Evolutionary conservation across 2,329 filamentous ascomycete species (phyloP).

Genomic region (Cadophora sp.): DNA sequence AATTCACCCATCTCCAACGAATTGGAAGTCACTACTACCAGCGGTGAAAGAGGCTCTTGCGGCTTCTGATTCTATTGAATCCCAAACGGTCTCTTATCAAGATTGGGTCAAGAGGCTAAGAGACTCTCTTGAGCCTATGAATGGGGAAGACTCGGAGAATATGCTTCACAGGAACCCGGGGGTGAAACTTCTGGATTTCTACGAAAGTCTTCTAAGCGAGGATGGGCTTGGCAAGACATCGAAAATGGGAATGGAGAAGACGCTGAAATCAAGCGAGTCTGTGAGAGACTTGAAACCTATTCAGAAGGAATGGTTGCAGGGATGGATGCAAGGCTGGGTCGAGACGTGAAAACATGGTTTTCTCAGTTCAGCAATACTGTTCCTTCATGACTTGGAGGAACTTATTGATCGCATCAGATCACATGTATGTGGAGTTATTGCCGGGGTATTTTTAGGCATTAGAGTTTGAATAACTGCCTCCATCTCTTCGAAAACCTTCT

Average conservation of each 20-base stretch:
- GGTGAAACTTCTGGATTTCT: slow-evolving; percentile 26
- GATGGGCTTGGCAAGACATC: slow-evolving; percentile 1
- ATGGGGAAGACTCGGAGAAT: not conserved
- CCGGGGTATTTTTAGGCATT: no score
- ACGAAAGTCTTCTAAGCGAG: slow-evolving; percentile 11
- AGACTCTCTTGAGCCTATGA: not conserved
- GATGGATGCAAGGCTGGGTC: slow-evolving; percentile 10
- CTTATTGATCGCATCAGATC: no score
- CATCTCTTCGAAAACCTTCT: no score
- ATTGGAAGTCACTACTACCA: not conserved
- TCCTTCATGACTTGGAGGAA: no score
- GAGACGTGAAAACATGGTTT: not conserved
- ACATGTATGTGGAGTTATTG: no score
- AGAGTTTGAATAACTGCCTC: no score
- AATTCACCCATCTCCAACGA: not conserved
- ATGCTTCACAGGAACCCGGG: slow-evolving; percentile 12
- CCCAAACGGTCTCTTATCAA: not conserved
- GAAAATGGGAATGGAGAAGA: slow-evolving; percentile 7
- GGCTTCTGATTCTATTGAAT: no score
- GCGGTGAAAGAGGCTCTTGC: not conserved
- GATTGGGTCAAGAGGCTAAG: slow-evolving; percentile 5
- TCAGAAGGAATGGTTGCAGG: slow-evolving; percentile 1
- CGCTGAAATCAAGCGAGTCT: not conserved
- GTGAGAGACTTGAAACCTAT: slow-evolving; percentile 8
- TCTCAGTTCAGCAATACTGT: no score